phyloP scores from a whole-genome alignment of 1,284 basidiomycete genomes.

The Apiotrichum siamense region DNA sequence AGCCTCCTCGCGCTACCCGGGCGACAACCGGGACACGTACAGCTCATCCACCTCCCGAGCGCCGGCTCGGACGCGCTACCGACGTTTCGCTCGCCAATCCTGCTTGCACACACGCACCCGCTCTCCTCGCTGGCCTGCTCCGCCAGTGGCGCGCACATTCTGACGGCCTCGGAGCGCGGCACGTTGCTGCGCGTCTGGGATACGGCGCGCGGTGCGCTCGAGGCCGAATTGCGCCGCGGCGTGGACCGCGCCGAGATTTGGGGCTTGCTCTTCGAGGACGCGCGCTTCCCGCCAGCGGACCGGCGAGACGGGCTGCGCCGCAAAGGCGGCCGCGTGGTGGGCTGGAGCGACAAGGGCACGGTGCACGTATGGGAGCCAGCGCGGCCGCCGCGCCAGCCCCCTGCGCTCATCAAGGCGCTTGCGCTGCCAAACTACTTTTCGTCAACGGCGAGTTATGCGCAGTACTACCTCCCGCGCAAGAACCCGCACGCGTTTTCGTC shows the following conservation, averaged over 20 bases:
- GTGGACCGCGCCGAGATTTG: conserved; percentile 89
- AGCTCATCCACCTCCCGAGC: conserved; percentile 68
- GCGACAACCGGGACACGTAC: conserved; percentile 82
- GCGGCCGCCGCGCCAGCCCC: conserved; percentile 1
- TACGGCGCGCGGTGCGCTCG: conserved; percentile 62
- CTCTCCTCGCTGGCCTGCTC: conserved; percentile 72
- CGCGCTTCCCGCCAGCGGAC: conserved; percentile 56
- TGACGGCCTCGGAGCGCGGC: conserved; percentile 77
- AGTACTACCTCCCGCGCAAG: conserved; percentile 72
- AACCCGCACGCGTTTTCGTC: conserved; percentile 43
- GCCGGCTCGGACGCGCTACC: neutral
- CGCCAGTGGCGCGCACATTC: conserved; percentile 69
- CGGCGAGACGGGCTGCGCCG: conserved; percentile 54
- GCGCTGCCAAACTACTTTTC: conserved; percentile 81
- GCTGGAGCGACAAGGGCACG: conserved; percentile 90
- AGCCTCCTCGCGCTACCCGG: conserved; percentile 82
- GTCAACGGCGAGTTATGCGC: conserved; percentile 88
- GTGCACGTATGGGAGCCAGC: conserved; percentile 64
- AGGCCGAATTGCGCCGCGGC: conserved; percentile 77
- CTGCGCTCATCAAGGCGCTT: conserved; percentile 61
- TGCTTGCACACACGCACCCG: conserved; percentile 75
- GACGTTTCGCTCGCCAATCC: conserved; percentile 56
- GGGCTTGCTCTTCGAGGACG: conserved; percentile 56
- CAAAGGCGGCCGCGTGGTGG: conserved; percentile 32
- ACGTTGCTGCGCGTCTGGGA: conserved; percentile 90